phyloP scores from a whole-genome alignment of 2,329 filamentous ascomycete species.

The Venturiaceae sp. region DNA sequence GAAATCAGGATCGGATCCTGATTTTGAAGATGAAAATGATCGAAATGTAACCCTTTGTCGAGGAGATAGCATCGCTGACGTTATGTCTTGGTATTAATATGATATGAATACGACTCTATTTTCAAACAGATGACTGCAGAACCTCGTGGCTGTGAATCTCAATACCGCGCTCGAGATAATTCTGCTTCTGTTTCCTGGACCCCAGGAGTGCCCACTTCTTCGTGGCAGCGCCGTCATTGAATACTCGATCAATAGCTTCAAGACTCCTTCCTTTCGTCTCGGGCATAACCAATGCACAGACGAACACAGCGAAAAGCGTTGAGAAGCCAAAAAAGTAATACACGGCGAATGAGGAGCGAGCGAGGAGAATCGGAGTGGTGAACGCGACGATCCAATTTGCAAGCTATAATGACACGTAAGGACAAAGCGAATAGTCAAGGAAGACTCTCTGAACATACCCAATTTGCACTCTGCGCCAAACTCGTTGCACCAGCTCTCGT shows the following conservation, averaged over 20 bases:
- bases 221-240: background rate
- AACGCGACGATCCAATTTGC: conserved; percentile 23
- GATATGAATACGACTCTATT: too few species aligned
- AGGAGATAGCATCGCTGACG: too few species aligned
- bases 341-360: conserved; percentile 22
- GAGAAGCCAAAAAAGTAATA: conserved; percentile 25
- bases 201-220: background rate
- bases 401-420: conserved; percentile 16
- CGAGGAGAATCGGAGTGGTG: conserved; percentile 41
- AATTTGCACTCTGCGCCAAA: conserved; percentile 44
- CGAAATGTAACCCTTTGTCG: too few species aligned
- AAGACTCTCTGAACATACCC: conserved; percentile 22
- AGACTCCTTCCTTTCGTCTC: conserved; percentile 40
- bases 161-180: background rate
- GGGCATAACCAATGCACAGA: conserved; percentile 34
- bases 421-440: background rate
- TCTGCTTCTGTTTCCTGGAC: background rate
- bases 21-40: too few species aligned
- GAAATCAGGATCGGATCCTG: too few species aligned
- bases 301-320: conserved; percentile 14
- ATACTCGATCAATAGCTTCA: conserved; percentile 40
- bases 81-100: too few species aligned
- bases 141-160: background rate
- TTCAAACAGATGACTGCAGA: background rate
- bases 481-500: conserved; percentile 46